A percentile compares a stretch with the other conserved stretches of the same genome.
Evolutionary conservation across 805 yeast genomes (phyloP).

Genomic region (Barnettozyma sucrosica): DNA sequence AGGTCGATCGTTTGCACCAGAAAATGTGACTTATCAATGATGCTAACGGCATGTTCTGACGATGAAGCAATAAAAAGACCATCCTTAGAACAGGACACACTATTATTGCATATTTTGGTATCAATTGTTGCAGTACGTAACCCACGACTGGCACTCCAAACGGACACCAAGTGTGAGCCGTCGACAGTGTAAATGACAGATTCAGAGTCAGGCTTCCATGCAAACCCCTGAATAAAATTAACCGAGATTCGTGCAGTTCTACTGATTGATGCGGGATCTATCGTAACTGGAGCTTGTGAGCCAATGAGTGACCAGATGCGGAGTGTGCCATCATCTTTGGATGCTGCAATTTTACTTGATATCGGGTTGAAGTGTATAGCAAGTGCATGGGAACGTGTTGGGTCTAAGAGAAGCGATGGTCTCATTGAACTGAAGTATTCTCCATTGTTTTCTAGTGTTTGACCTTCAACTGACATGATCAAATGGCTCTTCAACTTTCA

Average conservation of each 20-base stretch:
- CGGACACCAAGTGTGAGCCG: not conserved
- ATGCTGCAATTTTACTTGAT: constrained; percentile 26
- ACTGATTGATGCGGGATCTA: constrained; percentile 37
- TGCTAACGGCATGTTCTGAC: constrained; percentile 30
- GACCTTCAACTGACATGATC: not conserved
- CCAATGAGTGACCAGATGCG: constrained; percentile 28
- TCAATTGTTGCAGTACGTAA: constrained; percentile 28
- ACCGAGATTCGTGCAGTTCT: constrained; percentile 35
- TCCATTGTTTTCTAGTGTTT: not conserved
- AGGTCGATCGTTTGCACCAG: constrained; percentile 27
- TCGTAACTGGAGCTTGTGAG: constrained; percentile 40
- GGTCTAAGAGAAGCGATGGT: not conserved
- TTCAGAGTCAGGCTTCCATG: not conserved
- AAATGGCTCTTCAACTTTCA: not conserved
- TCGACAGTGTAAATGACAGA: constrained; percentile 1
- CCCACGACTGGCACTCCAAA: constrained; percentile 13
- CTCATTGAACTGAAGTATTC: not conserved
- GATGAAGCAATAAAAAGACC: constrained; percentile 47
- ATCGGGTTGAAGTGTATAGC: constrained; percentile 25
- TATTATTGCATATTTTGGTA: constrained; percentile 24
- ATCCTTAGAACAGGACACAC: constrained; percentile 19
- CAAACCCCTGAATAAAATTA: constrained; percentile 22
- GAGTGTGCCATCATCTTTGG: constrained; percentile 25
- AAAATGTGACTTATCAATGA: constrained; percentile 28
- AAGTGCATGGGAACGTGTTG: constrained; percentile 8